These are phyloP conservation scores for Cladosporium sp. DNA, from an alignment of 2,329 filamentous ascomycete genomes.

Conservation along the genomic window DNA sequence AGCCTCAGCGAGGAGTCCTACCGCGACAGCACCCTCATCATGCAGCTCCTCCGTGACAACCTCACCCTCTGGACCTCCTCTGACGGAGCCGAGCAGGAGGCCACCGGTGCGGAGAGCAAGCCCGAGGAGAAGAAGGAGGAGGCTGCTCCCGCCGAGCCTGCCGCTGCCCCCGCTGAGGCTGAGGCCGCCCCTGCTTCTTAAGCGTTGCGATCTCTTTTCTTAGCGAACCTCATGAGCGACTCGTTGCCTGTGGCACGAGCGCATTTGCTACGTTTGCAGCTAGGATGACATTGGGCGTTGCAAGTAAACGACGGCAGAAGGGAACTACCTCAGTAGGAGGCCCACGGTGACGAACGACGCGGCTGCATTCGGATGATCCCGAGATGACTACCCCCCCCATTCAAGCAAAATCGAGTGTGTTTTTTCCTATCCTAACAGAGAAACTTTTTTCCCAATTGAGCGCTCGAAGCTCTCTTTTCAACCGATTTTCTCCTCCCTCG, in stretches of 20 bases:
- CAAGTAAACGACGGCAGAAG: slow-evolving; percentile 15
- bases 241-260: slow-evolving; percentile 12
- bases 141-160: slow-evolving; percentile 40
- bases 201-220: slow-evolving; percentile 11
- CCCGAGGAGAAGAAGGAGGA: slow-evolving; percentile 57
- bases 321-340: slow-evolving; percentile 16
- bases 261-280: slow-evolving; percentile 17
- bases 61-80: slow-evolving; percentile 97
- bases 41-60: slow-evolving; percentile 98
- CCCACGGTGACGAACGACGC: slow-evolving; percentile 13
- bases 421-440: slow-evolving; percentile 12
- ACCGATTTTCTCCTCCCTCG: background rate
- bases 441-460: slow-evolving; percentile 1
- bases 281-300: slow-evolving; percentile 16
- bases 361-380: slow-evolving; percentile 19
- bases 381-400: slow-evolving; percentile 19
- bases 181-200: slow-evolving; percentile 23
- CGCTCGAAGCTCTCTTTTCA: background rate
- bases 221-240: slow-evolving; percentile 17
- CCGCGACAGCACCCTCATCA: slow-evolving; percentile 98
- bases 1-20: slow-evolving; percentile 97
- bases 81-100: slow-evolving; percentile 77
- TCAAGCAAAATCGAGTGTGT: slow-evolving; percentile 19
- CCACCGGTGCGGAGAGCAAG: slow-evolving; percentile 53
- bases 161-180: slow-evolving; percentile 27